A percentile compares a stretch with the other conserved stretches of the same genome.
Evolutionary conservation across 345 rosid genomes (phyloP).

Genomic region (Rhodomyrtus tomentosa): DNA sequence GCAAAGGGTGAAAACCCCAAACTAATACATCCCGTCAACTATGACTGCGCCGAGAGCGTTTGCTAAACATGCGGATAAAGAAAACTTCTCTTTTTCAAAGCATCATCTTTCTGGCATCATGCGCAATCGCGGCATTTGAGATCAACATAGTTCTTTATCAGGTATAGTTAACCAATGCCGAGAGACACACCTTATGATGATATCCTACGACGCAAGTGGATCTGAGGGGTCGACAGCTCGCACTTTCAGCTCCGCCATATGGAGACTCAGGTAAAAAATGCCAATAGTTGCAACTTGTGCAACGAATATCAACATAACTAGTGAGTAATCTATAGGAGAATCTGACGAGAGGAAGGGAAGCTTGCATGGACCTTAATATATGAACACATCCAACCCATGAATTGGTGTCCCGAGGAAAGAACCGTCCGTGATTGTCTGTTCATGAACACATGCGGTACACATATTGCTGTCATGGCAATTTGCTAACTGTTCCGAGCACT

Average conservation of each 20-base stretch:
- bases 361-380: neutral
- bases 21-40: too few species aligned
- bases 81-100: neutral
- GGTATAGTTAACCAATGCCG: neutral
- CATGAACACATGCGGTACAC: neutral
- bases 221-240: neutral
- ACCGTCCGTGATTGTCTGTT: too few species aligned
- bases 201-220: neutral
- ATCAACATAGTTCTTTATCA: neutral
- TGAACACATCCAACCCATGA: neutral
- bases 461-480: neutral
- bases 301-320: neutral
- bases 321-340: neutral
- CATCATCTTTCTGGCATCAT: rapidly evolving
- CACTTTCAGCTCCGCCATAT: neutral
- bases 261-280: too few species aligned
- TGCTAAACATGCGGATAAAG: neutral
- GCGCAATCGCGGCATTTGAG: neutral
- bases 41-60: neutral
- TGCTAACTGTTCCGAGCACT: neutral
- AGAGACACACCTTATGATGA: neutral
- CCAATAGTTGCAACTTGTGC: neutral
- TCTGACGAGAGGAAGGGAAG: neutral
- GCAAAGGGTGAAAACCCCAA: too few species aligned
- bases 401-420: neutral